These are phyloP conservation scores for Kuraishia floccosa DNA, from an alignment of 805 yeast genomes.

Conservation along the genomic window DNA sequence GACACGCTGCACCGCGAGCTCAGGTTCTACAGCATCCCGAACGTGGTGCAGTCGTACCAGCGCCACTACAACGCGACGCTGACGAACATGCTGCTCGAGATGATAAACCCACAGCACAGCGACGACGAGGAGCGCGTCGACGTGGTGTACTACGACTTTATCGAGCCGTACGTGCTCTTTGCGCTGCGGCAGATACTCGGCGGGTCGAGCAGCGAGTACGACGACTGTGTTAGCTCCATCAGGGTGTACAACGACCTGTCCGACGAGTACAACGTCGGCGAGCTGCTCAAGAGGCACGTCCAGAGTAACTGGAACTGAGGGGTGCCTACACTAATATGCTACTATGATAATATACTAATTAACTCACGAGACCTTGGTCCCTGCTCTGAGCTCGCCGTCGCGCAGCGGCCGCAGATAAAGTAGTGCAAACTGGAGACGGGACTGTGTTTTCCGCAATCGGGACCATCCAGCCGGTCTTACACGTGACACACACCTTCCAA, in stretches of 20 bases:
- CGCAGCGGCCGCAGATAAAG: no score
- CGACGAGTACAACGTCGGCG: conserved; percentile 29
- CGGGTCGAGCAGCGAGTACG: conserved; percentile 5
- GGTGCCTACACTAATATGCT: no score
- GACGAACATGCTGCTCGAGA: conserved; percentile 1
- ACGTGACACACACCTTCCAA: no score
- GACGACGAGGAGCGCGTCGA: conserved; percentile 34
- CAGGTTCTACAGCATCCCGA: conserved; percentile 55
- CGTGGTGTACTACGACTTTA: conserved; percentile 71
- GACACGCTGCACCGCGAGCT: conserved; percentile 63
- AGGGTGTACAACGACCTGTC: conserved; percentile 19
- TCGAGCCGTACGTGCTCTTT: conserved; percentile 36
- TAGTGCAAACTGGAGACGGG: no score
- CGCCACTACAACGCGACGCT: conserved; percentile 5
- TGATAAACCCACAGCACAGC: conserved; percentile 2
- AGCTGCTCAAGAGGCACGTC: conserved; percentile 29
- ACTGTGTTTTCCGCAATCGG: no score
- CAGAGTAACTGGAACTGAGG: conserved; percentile 19
- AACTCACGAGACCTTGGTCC: no score
- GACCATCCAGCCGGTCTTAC: no score
- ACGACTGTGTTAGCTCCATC: conserved; percentile 6
- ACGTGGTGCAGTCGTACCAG: conserved; percentile 53
- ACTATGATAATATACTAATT: no score
- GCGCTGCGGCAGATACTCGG: conserved; percentile 26
- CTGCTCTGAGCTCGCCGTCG: no score